phyloP scores from a whole-genome alignment of 1,139 yeast species.

The Arxiozyma bovina region DNA sequence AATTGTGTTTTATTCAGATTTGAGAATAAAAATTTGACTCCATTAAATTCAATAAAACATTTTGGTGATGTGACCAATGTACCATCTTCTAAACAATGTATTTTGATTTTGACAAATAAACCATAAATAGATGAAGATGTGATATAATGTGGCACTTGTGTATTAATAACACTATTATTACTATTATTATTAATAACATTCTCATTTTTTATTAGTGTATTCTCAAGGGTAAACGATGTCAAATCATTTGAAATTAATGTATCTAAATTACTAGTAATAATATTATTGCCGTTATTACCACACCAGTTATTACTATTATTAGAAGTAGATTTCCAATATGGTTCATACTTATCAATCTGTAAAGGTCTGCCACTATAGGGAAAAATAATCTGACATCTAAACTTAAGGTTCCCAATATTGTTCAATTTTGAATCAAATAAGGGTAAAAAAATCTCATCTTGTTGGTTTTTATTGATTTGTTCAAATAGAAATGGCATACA shows the following conservation, averaged over 20 bases:
- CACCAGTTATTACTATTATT: conserved; percentile 21
- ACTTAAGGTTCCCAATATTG: conserved; percentile 71
- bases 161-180: background rate
- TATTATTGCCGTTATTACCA: background rate
- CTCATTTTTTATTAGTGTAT: conserved; percentile 3
- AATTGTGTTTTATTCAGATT: conserved; percentile 35
- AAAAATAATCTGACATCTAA: conserved; percentile 73
- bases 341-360: conserved; percentile 87
- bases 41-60: conserved; percentile 53
- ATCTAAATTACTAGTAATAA: background rate
- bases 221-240: background rate
- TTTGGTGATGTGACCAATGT: conserved; percentile 77
- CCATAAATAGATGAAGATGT: conserved; percentile 90
- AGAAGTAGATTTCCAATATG: conserved; percentile 89
- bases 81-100: conserved; percentile 71
- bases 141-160: conserved; percentile 45
- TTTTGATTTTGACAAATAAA: conserved; percentile 59
- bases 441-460: conserved; percentile 50
- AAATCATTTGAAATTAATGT: conserved; percentile 5
- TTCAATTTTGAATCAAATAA: conserved; percentile 73
- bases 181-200: conserved; percentile 11
- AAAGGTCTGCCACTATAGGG: conserved; percentile 81
- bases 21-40: conserved; percentile 42
- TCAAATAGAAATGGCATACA: conserved; percentile 53
- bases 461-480: conserved; percentile 29